Base-by-base conservation (phyloP, 139 green algal genomes). In the Closterium sp. region DNA sequence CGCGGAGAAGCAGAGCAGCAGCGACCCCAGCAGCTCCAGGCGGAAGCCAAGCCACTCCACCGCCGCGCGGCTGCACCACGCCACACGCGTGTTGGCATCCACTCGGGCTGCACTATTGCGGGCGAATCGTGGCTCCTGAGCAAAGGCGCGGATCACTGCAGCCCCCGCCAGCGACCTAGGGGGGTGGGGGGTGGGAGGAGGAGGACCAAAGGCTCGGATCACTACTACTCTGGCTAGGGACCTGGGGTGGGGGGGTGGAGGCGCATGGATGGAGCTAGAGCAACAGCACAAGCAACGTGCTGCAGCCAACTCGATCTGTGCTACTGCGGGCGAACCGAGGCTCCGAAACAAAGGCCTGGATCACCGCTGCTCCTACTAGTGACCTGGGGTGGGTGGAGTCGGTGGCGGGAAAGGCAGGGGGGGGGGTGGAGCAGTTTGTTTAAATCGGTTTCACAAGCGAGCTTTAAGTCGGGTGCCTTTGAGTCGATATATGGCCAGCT, bases 1-100 rank as follows among this genome's bases (percentile, higher is more conserved):
- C 7, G 94, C 90, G 23, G 90, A 85, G 2, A n/a, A 86, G 31
- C 31, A 86, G 4, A 95, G 91, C 25, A 96, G 85, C 21, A 90
- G n/a, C n/a, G 84, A 84, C 4, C 90, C 90, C 2, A 96, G 91
- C 19, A 93, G 33, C 88, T 99, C 97, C 31, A 99, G 96, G 2
- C 97, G 95, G 90, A 97, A 90, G 8, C 94, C 95, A 64, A 99
- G 94, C 97, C 97, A 99, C 34, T 95, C 90, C n/a, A 96, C 95
- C 35, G 96, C 96, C 64, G 96, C 96, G 66, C 95, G 94, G 91
- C 96, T 91, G 5, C 97, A 98, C 4, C 95, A 96, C 31, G 94
- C 98, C 4, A 96, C 96, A 19, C 95, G 90, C 28, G 94, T 94
- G 88, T 98, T 93, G 25, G 7, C 3, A 86, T 95, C 91, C 7